phyloP scores from a whole-genome alignment of 108 stramenopile genomes.

The Cyclotella atomus region DNA sequence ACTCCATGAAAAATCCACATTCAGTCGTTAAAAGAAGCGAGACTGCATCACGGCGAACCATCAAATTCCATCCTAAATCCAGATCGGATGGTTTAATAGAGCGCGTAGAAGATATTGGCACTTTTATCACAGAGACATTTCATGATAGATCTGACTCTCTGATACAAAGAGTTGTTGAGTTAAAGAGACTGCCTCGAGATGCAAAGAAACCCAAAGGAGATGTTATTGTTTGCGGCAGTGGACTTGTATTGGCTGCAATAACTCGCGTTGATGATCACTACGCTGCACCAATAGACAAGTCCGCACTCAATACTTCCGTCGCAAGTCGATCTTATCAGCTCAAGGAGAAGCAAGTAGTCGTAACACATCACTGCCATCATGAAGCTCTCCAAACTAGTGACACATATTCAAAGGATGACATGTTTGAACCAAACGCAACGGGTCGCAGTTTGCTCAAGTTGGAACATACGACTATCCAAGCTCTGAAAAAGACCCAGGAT shows the following conservation, averaged over 20 bases:
- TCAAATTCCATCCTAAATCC: conserved; percentile 48
- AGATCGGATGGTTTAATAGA: conserved; percentile 60
- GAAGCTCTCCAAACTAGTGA: conserved; percentile 18
- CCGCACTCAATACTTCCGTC: not conserved
- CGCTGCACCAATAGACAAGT: conserved; percentile 1
- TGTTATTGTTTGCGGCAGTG: not conserved
- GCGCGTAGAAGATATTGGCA: conserved; percentile 19
- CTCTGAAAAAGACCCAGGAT: conserved; percentile 43
- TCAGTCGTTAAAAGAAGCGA: conserved; percentile 8
- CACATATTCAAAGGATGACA: conserved; percentile 7
- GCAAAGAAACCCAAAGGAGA: conserved; percentile 3
- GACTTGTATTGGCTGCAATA: conserved; percentile 7
- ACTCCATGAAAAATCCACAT: conserved; percentile 50
- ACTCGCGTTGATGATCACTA: conserved; percentile 23
- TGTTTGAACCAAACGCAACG: conserved; percentile 15
- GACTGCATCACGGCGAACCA: not conserved
- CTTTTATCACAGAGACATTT: conserved; percentile 26
- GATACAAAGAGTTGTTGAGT: conserved; percentile 9
- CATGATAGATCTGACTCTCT: conserved; percentile 30
- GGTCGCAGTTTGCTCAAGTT: conserved; percentile 37
- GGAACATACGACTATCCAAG: conserved; percentile 54
- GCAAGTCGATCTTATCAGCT: conserved; percentile 18
- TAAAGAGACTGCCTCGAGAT: not conserved
- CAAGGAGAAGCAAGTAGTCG: conserved; percentile 14
- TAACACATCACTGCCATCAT: conserved; percentile 21